These are phyloP conservation scores for Zygoascus meyerae DNA, from an alignment of 1,139 yeast genomes.

Conservation along the genomic window DNA sequence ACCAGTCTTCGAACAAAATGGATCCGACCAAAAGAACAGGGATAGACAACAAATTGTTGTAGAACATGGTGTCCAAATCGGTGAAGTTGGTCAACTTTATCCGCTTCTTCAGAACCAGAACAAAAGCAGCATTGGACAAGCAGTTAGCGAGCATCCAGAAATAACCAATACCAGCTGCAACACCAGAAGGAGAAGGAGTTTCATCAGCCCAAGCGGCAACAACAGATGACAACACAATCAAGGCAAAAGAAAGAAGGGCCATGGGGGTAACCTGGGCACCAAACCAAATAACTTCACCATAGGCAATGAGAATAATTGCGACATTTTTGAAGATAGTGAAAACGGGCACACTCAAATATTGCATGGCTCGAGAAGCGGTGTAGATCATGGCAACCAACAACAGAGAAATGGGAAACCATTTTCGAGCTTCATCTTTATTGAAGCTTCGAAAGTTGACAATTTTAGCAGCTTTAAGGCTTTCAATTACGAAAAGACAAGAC, in stretches of 20 bases:
- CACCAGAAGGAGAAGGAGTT: slow-evolving; percentile 29
- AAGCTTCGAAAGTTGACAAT: slow-evolving; percentile 81
- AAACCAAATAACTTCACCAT: slow-evolving; percentile 97
- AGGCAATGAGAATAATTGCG: slow-evolving; percentile 93
- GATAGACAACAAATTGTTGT: slow-evolving; percentile 87
- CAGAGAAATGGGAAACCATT: slow-evolving; percentile 87
- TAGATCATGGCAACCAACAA: slow-evolving; percentile 89
- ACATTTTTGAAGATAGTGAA: slow-evolving; percentile 97
- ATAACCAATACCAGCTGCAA: slow-evolving; percentile 64
- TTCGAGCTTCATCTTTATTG: slow-evolving; percentile 82
- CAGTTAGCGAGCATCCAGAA: slow-evolving; percentile 96
- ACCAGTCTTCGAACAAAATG: slow-evolving; percentile 86
- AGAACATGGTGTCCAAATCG: slow-evolving; percentile 97
- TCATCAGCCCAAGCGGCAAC: slow-evolving; percentile 90
- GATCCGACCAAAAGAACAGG: slow-evolving; percentile 80
- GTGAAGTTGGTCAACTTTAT: slow-evolving; percentile 94
- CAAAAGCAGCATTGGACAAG: slow-evolving; percentile 88
- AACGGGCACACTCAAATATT: slow-evolving; percentile 85
- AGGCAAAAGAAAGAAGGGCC: slow-evolving; percentile 79
- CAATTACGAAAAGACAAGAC: slow-evolving; percentile 74
- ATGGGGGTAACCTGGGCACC: slow-evolving; percentile 88
- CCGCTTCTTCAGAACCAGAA: slow-evolving; percentile 92
- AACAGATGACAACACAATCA: slow-evolving; percentile 90
- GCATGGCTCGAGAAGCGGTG: slow-evolving; percentile 93
- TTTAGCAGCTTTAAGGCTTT: slow-evolving; percentile 62